These are phyloP conservation scores for Fusarium piperis DNA, from an alignment of 2,329 filamentous ascomycete species.

Conservation along the genomic window DNA sequence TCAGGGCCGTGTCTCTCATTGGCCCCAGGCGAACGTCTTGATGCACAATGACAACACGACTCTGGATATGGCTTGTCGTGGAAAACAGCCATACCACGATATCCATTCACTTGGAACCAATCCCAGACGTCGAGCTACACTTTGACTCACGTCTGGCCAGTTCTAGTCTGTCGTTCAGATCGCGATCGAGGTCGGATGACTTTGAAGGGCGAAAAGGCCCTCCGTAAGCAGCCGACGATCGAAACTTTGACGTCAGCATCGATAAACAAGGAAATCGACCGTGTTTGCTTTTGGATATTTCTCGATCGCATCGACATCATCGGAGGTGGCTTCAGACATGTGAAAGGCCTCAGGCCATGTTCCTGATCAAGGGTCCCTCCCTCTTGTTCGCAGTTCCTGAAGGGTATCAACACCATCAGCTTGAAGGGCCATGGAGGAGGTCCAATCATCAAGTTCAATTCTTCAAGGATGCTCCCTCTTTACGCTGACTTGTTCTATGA, in stretches of 20 bases:
- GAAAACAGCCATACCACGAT: conserved; percentile 13
- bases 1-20: conserved; percentile 24
- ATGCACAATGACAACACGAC: conserved; percentile 40
- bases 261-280: conserved; percentile 19
- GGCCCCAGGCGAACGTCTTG: background rate
- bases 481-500: background rate
- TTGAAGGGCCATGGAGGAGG: background rate
- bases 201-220: background rate
- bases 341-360: conserved; percentile 6
- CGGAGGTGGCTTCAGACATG: background rate
- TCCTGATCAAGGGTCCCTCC: conserved; percentile 27
- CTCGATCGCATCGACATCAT: background rate
- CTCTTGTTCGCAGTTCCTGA: background rate
- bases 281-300: conserved; percentile 1
- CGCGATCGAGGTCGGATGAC: conserved; percentile 32
- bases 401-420: conserved; percentile 33
- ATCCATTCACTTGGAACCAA: conserved; percentile 24
- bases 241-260: conserved; percentile 25
- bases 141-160: conserved; percentile 17
- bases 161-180: conserved; percentile 27
- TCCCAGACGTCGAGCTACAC: conserved; percentile 19
- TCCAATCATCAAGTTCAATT: background rate
- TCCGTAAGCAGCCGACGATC: conserved; percentile 30
- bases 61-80: conserved; percentile 16
- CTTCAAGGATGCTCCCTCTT: background rate